These are phyloP conservation scores for Colletotrichum cereale DNA, from an alignment of 2,329 filamentous ascomycete species.

Conservation along the genomic window DNA sequence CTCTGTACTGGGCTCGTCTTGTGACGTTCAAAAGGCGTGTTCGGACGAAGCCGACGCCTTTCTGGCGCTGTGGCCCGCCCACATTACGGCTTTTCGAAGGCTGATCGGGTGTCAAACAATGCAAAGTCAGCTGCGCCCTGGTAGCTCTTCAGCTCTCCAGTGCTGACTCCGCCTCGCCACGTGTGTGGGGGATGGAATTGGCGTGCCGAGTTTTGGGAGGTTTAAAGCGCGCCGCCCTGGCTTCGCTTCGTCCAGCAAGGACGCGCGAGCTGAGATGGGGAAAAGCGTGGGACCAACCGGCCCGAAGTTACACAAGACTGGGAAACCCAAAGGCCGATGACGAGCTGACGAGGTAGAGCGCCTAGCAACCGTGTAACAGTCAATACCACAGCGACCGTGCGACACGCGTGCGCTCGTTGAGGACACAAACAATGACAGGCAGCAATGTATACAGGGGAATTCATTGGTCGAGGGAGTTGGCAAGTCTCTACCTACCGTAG, in stretches of 20 bases:
- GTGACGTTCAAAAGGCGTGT: not conserved
- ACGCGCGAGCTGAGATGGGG: not conserved
- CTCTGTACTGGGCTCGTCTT: not conserved
- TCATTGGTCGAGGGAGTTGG: not conserved
- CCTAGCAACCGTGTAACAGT: conserved; percentile 11
- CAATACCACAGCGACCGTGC: not conserved
- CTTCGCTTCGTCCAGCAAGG: not conserved
- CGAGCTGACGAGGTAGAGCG: not conserved
- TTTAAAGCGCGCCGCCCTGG: not conserved
- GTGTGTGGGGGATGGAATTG: conserved; percentile 12
- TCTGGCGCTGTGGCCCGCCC: not conserved
- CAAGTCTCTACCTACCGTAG: not conserved
- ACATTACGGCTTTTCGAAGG: not conserved
- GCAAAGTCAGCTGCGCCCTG: not conserved
- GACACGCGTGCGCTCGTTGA: not conserved
- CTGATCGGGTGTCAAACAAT: not conserved
- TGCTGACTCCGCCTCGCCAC: not conserved
- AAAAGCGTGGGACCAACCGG: not conserved
- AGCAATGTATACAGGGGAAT: not conserved
- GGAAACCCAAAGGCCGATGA: not conserved
- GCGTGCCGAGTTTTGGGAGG: not conserved
- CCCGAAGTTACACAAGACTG: not conserved
- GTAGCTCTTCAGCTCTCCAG: not conserved
- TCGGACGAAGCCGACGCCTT: not conserved
- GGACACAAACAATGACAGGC: not conserved